Evolutionary conservation across 2,329 filamentous ascomycete species (phyloP), one percentile per base, ranked within the genome.

Genomic region (Knoxdaviesia capensis): DNA sequence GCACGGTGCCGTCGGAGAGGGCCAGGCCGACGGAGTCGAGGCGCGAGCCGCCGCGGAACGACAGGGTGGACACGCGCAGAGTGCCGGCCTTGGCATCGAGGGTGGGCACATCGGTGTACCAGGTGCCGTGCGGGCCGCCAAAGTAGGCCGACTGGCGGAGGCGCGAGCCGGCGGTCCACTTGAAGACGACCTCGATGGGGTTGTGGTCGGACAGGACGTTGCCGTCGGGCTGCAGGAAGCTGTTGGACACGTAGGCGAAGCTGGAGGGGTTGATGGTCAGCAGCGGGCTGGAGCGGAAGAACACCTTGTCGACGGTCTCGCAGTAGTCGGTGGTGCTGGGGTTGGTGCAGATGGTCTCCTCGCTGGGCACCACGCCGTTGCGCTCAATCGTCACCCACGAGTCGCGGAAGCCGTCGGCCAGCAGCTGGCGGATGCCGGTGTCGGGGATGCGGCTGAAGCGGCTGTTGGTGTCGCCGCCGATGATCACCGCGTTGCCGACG

Each of bases 251-350:
- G 53, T 80, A 80, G 49, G 58, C 59, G 52, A 69, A 77, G 28
- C 52, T 53, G 1, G 59, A 66, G 0, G 70, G 69, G 1, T 52
- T 48, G 3, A 77, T 59, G 31, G 50, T 52, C 5, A 74, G 48
- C 4, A 65, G 48, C n/a, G 61, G 50, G 11, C 62, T 64, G 32
- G 63, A 62, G 34, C 73, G 67, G 58, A 72, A 78, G 49, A 77
- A 68, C 39, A 77, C 59, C 57, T 80, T 81, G 56, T 80, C 77
- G 34, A 80, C 73, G 3, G 68, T 72, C 58, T 81, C 77, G 55
- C 77, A 81, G 5, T 55, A 53, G 50, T 63, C 63, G 39, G 56
- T 63, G 1, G 60, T 59, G 31, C 65, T 65, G 0, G 76, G 76
- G 49, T 76, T 77, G n/a, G 56, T 55, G 55, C 77, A 81, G 10